Conservation (phyloP, 2,329 filamentous ascomycete genomes). For the Amauroascus niger region DNA sequence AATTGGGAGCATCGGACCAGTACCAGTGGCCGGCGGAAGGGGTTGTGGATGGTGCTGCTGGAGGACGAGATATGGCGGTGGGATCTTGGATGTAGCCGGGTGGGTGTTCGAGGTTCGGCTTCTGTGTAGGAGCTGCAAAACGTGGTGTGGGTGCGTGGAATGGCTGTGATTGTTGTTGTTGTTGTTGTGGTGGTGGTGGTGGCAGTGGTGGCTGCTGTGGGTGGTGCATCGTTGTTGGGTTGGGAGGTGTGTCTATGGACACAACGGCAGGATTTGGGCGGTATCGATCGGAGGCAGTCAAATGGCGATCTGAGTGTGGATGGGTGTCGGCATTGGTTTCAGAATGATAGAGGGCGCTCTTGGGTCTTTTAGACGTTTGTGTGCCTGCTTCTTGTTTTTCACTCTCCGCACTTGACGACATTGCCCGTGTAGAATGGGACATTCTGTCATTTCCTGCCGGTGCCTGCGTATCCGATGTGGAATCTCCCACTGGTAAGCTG, state of each 20-base stretch:
- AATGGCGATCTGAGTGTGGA: neutral
- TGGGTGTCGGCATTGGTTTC: neutral
- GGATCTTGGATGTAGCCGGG: constrained; percentile 26
- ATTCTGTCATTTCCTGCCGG: neutral
- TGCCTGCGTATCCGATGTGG: neutral
- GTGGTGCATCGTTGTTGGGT: neutral
- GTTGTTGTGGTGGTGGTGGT: constrained; percentile 21
- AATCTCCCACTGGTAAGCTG: neutral
- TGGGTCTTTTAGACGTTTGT: neutral
- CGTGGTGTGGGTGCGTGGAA: neutral
- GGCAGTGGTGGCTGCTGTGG: constrained; percentile 4
- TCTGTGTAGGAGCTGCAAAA: neutral
- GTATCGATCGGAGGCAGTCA: neutral
- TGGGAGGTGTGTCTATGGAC: neutral
- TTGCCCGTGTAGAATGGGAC: neutral
- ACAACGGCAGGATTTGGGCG: neutral
- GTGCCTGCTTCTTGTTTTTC: neutral
- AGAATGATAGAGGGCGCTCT: neutral
- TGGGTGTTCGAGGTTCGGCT: constrained; percentile 21
- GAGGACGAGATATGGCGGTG: constrained; percentile 9
- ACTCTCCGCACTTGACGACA: neutral
- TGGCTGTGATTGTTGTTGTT: neutral
- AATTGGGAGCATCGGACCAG: constrained; percentile 15
- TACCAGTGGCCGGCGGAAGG: constrained; percentile 7
- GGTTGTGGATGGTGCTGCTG: constrained; percentile 1